Base-by-base conservation (phyloP, 768 basidiomycete species). In the Cystofilobasidium macerans region DNA sequence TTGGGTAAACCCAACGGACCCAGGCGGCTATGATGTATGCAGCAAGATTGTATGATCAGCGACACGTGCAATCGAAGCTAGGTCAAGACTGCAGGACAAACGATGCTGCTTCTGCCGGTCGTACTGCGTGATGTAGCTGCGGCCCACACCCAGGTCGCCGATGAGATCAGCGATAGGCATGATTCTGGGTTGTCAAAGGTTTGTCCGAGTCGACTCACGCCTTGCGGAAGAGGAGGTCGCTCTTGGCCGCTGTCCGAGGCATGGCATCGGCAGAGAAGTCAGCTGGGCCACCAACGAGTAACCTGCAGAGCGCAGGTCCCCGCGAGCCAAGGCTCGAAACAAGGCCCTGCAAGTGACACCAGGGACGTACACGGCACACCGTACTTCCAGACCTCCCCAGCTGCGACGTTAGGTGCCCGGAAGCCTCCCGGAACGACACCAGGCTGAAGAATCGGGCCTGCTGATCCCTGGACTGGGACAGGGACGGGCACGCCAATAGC, bases 101-200 rank as follows among this genome's bases (percentile, higher is more conserved):
- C 92, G 92, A 77, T 98, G 93, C 22, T 89, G 81, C 64, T 93
- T 78, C 16, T 89, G 81, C 61, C 95, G 80, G 75, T 99, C 95
- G 75, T 99, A 98, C 12, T 83, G 89, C 0, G 89, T 85, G 26
- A 64, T 62, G 45, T 68, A 68, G 8, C 67, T 68, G 43, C 26
- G 2, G 16, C 13, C 22, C 1, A 45, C 48, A 8, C 32, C 51
- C 16, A 28, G 20, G 36, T 18, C n/a, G n/a, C n/a, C n/a, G n/a
- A n/a, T n/a, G n/a, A n/a, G n/a, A n/a, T n/a, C n/a, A n/a, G n/a
- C n/a, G n/a, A n/a, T n/a, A n/a, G n/a, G n/a, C n/a, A 35, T 5
- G 38, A 35, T 6, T n/a, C n/a, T n/a, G n/a, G n/a, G n/a, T n/a
- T n/a, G n/a, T n/a, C n/a, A n/a, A n/a, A n/a, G n/a, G n/a, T n/a